These are phyloP conservation scores for Nakazawaea sp. DNA, from an alignment of 805 yeast species.

Conservation along the genomic window DNA sequence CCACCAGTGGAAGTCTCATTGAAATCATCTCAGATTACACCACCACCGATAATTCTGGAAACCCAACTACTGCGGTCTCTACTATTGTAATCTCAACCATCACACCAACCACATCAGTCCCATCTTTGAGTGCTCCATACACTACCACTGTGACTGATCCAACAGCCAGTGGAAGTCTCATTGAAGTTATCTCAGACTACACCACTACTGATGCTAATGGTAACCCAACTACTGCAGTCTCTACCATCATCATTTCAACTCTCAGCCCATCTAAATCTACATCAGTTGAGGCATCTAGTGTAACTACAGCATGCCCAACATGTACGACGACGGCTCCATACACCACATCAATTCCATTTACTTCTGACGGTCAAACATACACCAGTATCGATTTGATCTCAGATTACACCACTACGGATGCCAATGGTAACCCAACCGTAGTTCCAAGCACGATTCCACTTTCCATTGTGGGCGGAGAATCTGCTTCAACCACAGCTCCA, in stretches of 20 bases:
- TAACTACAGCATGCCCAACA: not conserved
- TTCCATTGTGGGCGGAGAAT: not conserved
- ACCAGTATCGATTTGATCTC: constrained; percentile 2
- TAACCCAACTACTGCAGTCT: not conserved
- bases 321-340: not conserved
- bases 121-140: not conserved
- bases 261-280: too few species aligned
- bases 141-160: too few species aligned
- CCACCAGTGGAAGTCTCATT: too few species aligned
- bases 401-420: constrained; percentile 1
- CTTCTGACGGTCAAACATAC: too few species aligned
- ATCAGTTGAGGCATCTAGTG: not conserved
- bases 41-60: not conserved
- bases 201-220: constrained; percentile 3
- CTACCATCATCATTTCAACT: constrained; percentile 1
- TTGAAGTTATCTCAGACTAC: constrained; percentile 2
- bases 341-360: not conserved
- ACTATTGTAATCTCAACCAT: not conserved
- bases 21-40: constrained; percentile 1
- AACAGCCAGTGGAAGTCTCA: too few species aligned
- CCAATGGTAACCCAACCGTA: constrained; percentile 2
- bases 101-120: not conserved
- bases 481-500: constrained; percentile 1
- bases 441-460: constrained; percentile 2
- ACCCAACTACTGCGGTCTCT: not conserved